phyloP scores from a whole-genome alignment of 1,139 yeast species.

The Yamadazyma dushanensis region DNA sequence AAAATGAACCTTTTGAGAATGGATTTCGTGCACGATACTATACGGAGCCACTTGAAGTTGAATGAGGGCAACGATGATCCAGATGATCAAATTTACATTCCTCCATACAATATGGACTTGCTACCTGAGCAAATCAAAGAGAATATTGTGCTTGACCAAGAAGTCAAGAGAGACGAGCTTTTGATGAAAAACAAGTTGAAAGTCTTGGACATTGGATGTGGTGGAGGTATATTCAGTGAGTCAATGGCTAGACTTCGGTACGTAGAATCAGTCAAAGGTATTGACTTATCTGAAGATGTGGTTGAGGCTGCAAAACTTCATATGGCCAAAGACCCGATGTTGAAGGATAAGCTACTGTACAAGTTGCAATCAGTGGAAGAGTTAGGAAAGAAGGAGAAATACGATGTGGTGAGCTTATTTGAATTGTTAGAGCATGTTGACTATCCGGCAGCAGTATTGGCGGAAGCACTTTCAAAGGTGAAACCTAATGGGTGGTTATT shows the following conservation, averaged over 20 bases:
- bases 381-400: conserved; percentile 45
- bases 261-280: conserved; percentile 68
- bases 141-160: conserved; percentile 51
- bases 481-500: conserved; percentile 84
- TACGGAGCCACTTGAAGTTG: conserved; percentile 47
- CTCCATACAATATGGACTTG: conserved; percentile 71
- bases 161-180: conserved; percentile 41
- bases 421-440: conserved; percentile 95
- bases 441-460: conserved; percentile 71
- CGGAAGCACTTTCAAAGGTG: conserved; percentile 64
- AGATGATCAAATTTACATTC: conserved; percentile 62
- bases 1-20: conserved; percentile 88
- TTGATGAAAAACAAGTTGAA: conserved; percentile 35
- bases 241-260: conserved; percentile 76
- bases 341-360: conserved; percentile 56
- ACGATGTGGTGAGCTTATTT: conserved; percentile 84
- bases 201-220: conserved; percentile 92
- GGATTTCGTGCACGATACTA: conserved; percentile 75
- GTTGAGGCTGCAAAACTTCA: conserved; percentile 78
- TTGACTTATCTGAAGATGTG: conserved; percentile 84
- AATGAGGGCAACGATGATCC: conserved; percentile 35
- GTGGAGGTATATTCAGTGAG: conserved; percentile 92
- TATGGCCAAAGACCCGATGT: conserved; percentile 60
- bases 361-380: conserved; percentile 62
- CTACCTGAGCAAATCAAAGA: conserved; percentile 56